Evolutionary conservation across 1,284 basidiomycete species (phyloP), one percentile per base, ranked within the genome.

Genomic region (Takashimella tepidaria): DNA sequence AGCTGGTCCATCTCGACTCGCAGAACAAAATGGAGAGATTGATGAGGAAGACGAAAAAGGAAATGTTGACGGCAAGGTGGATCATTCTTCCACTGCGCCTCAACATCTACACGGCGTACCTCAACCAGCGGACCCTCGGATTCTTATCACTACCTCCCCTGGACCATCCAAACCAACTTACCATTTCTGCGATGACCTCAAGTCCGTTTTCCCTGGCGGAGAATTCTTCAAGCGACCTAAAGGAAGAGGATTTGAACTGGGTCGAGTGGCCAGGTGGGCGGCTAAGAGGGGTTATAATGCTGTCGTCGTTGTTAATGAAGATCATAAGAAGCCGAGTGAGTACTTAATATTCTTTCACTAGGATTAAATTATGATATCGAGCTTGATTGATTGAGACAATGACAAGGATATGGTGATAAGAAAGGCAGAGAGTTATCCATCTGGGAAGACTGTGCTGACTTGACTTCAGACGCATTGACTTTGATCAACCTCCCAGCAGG

Each of bases 241-340:
- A 72, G 91, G 92, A 1, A 88, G 90, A 61, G 91, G 92, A 1
- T 98, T 90, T 64, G 93, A 97, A 76, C 80, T 98, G 59, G 92
- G 92, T 1, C 82, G 87, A 62, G 92, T 99, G 62, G 90, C 93
- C 37, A 84, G 87, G 1, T 98, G 96, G 96, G 92, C 92, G 20
- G 86, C 88, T 3, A 87, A 85, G 47, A 79, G 96, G 64, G 70
- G 70, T 0, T 99, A 90, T 72, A 86, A 84, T 50, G 91, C 92
- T 60, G 76, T 98, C 60, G 80, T 91, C 51, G 90, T 98, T 4
- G 88, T 98, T 21, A 97, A 97, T 62, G 96, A 98, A 73, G 89
- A 97, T 65, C 87, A 76, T 79, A 92, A 92, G 74, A 86, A 85
- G 67, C 88, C 90, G 11, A 95, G 92, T 93, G 64, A 74, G 89